Base-by-base conservation (phyloP, 2,329 filamentous ascomycete genomes). In the Sordariomycetes sp. region DNA sequence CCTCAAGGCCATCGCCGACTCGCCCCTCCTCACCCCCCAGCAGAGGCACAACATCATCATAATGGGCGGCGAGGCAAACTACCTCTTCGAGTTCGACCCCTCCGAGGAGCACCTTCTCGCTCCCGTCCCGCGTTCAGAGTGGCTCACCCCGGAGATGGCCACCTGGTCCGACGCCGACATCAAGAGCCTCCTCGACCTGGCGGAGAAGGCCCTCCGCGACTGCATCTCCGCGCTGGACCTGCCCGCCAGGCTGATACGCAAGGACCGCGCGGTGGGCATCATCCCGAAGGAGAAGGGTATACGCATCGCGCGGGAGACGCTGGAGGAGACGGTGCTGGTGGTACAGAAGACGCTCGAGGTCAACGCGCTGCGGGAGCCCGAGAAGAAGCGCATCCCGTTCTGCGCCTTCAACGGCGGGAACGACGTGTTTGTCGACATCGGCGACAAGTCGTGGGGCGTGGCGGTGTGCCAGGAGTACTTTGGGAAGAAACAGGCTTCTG, bases 391-490 rank as follows among this genome's bases (percentile, higher is more conserved):
- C n/a, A 60, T 99, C 35, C 94, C 94, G 0, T 99, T 97, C 68
- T 99, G 94, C 69, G 94, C 94, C 24, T 99, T 99, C 77, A 99
- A 99, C 71, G 94, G 93, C 58, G 94, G 94, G 12, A 93, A 94
- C 61, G 94, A 99, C 70, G 91, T 97, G 50, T 99, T 99, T 72
- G 92, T 99, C 58, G 94, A 99, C 70, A 97, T 99, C 67, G 94
- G 94, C 59, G 94, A 99, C 74, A 99, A 99, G 75, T 91, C 87
- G 57, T 96, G 92, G 88, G 94, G 94, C 62, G 94, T 99, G 2
- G 80, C 89, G 37, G 90, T 92, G 3, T 97, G 92, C 69, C 94
- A 99, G 75, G 82, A 86, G 59, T 96, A 90, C 77, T 96, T 97
- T 69, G 88, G 88, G 24, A 57, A 53, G 55, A 53, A 40, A 34